Percentiles rank a stretch among this genome's conserved stretches.
phyloP scores from a whole-genome alignment of 2,329 filamentous ascomycete genomes.

The Beauveria scarabaeidicola region DNA sequence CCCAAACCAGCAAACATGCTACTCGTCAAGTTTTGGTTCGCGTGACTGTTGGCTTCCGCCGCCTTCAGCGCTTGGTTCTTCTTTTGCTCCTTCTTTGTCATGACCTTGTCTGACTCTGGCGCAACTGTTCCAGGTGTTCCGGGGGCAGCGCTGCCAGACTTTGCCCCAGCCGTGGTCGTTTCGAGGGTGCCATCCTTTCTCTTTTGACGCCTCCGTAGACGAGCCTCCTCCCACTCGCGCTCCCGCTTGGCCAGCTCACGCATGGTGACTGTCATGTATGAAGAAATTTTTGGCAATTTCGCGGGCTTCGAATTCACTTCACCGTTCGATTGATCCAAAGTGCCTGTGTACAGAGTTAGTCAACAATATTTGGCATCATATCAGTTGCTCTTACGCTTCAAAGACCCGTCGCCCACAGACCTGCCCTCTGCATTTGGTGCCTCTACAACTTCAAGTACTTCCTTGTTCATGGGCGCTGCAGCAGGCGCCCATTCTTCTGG shows the following conservation, averaged over 20 bases:
- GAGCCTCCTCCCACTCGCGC: slow-evolving; percentile 62
- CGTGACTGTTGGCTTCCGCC: slow-evolving; percentile 69
- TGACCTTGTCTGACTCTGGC: slow-evolving; percentile 57
- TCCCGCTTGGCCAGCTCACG: slow-evolving; percentile 58
- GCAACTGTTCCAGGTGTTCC: slow-evolving; percentile 55
- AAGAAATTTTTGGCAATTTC: slow-evolving; percentile 42
- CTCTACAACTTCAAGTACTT: slow-evolving; percentile 25
- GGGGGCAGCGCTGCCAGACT: slow-evolving; percentile 48
- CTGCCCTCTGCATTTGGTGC: slow-evolving; percentile 14
- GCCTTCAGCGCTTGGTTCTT: slow-evolving; percentile 69
- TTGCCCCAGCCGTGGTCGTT: slow-evolving; percentile 37
- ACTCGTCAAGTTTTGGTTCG: slow-evolving; percentile 75
- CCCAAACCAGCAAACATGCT: slow-evolving; percentile 62
- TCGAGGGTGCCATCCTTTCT: slow-evolving; percentile 50
- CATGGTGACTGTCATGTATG: slow-evolving; percentile 44
- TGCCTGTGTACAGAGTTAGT: slow-evolving; percentile 26
- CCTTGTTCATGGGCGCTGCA: slow-evolving; percentile 45
- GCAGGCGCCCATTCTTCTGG: slow-evolving; percentile 69
- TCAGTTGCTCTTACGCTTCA: slow-evolving; percentile 49
- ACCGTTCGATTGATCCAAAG: slow-evolving; percentile 26
- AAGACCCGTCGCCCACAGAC: slow-evolving; percentile 39
- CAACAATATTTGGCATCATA: not conserved
- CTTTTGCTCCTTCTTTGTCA: slow-evolving; percentile 79
- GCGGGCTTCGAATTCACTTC: slow-evolving; percentile 34
- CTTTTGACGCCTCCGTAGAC: slow-evolving; percentile 58